Evolutionary conservation across 2,329 filamentous ascomycete species (phyloP), one percentile per base, ranked within the genome.

Genomic region (Sclerotinia sclerotiorum): DNA sequence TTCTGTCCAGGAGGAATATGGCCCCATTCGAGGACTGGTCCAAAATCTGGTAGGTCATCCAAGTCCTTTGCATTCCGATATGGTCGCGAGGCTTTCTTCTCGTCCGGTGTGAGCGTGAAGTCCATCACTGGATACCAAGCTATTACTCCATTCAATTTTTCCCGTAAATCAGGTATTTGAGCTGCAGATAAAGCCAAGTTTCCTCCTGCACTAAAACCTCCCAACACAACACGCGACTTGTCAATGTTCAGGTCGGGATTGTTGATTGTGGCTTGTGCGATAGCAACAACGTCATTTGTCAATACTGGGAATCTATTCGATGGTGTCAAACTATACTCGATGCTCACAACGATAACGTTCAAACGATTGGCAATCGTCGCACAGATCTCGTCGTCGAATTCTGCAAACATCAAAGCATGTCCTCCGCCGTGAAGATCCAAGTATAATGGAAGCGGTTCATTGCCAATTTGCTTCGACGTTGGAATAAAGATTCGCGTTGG

Each of bases 401-500:
- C 69, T 0, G 83, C 79, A 27, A 79, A 73, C 74, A 81, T 80
- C 55, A 85, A 39, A 39, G 78, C 77, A 73, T 83, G 84, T 51
- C 83, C 83, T 69, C 84, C 83, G 66, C 84, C 84, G 71, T 87
- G 84, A 72, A 85, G 79, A 66, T 82, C 80, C 56, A 87, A 77
- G 57, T 85, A 78, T 2, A 81, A 77, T 1, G 84, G 82, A 11
- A 76, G 77, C 8, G 74, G 75, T 11, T 76, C 73, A 10, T 74
- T 72, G 0, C 75, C 75, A 3, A 75, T 72, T 56, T 80, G 76
- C 70, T 80, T 77, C 48, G 70, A 72, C 1, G 73, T 72, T 0
- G 82, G 82, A 56, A 79, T 79, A 76, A 82, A 84, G 67, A 84
- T 75, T 19, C 77, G 72, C 42, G 74, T 71, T 49, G 64, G 69